These are phyloP conservation scores for Filosporella fistucella DNA, from an alignment of 495 filamentous ascomycete species.

Conservation along the genomic window DNA sequence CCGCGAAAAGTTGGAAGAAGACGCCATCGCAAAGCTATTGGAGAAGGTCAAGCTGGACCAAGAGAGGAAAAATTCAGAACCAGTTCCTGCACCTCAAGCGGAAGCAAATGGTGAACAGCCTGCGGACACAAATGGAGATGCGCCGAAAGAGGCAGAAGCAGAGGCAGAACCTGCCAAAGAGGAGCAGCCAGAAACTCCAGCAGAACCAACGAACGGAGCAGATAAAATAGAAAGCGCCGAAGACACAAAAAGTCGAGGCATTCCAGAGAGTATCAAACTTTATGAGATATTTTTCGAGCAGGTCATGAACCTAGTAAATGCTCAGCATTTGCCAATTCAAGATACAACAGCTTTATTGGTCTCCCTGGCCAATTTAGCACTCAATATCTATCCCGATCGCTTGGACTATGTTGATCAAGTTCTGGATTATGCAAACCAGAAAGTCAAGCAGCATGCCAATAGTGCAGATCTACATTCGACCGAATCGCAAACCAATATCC, in stretches of 20 bases:
- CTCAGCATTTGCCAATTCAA: slow-evolving; percentile 85
- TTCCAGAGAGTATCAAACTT: slow-evolving; percentile 80
- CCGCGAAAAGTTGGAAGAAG: slow-evolving; percentile 71
- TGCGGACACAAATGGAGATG: slow-evolving; percentile 28
- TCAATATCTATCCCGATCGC: slow-evolving; percentile 90
- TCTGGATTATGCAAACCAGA: slow-evolving; percentile 80
- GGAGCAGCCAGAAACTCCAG: slow-evolving; percentile 28
- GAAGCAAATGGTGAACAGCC: slow-evolving; percentile 29
- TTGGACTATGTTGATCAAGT: slow-evolving; percentile 96
- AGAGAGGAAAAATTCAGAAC: slow-evolving; percentile 32
- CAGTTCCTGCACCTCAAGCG: slow-evolving; percentile 24
- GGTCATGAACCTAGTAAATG: slow-evolving; percentile 86
- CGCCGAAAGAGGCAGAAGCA: slow-evolving; percentile 25
- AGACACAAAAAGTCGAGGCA: slow-evolving; percentile 57
- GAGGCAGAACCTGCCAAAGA: slow-evolving; percentile 25
- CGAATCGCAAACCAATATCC: slow-evolving; percentile 79
- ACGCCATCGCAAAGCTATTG: slow-evolving; percentile 70
- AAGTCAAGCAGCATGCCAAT: slow-evolving; percentile 85
- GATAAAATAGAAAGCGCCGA: slow-evolving; percentile 32
- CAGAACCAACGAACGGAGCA: slow-evolving; percentile 24
- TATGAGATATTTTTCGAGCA: slow-evolving; percentile 99
- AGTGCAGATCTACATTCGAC: slow-evolving; percentile 90
- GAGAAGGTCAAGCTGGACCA: slow-evolving; percentile 73
- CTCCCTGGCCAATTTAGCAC: slow-evolving; percentile 84
- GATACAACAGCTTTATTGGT: slow-evolving; percentile 91